Conservation (phyloP, 805 yeast genomes). For the Brettanomyces naardenensis region DNA sequence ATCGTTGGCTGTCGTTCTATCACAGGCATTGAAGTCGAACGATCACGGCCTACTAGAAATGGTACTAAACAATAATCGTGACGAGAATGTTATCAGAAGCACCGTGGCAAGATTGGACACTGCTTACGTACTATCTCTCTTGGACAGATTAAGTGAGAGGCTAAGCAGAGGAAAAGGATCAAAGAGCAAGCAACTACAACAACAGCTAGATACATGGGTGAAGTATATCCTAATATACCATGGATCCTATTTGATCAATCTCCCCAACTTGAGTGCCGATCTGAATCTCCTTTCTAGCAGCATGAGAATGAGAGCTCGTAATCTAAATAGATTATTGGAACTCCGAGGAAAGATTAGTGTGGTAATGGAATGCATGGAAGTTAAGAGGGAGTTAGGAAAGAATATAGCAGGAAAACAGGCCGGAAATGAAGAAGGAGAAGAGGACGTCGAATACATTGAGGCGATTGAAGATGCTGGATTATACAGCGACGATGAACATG, state of each 20-base stretch:
- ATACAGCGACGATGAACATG: conserved; percentile 15
- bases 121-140: conserved; percentile 38
- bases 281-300: conserved; percentile 39
- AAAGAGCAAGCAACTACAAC: conserved; percentile 19
- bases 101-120: conserved; percentile 44
- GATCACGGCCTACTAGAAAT: conserved; percentile 83
- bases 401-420: conserved; percentile 22
- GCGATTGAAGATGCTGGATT: conserved; percentile 49
- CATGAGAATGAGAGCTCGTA: conserved; percentile 38
- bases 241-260: conserved; percentile 40
- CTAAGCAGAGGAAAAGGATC: conserved; percentile 35
- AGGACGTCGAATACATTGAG: conserved; percentile 57
- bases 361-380: conserved; percentile 35
- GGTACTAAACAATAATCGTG: conserved; percentile 50
- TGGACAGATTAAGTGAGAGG: conserved; percentile 46
- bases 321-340: conserved; percentile 42
- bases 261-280: conserved; percentile 35
- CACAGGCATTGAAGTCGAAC: conserved; percentile 82
- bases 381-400: conserved; percentile 31
- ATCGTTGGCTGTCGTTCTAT: conserved; percentile 71
- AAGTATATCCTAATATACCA: conserved; percentile 49
- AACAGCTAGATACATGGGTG: conserved; percentile 49
- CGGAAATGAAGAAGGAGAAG: conserved; percentile 23
- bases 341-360: conserved; percentile 42
- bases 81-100: conserved; percentile 39